Evolutionary conservation across 2,329 filamentous ascomycete genomes (phyloP), one percentile per base, ranked within the genome.

Genomic region (Claviceps quebecensis): DNA sequence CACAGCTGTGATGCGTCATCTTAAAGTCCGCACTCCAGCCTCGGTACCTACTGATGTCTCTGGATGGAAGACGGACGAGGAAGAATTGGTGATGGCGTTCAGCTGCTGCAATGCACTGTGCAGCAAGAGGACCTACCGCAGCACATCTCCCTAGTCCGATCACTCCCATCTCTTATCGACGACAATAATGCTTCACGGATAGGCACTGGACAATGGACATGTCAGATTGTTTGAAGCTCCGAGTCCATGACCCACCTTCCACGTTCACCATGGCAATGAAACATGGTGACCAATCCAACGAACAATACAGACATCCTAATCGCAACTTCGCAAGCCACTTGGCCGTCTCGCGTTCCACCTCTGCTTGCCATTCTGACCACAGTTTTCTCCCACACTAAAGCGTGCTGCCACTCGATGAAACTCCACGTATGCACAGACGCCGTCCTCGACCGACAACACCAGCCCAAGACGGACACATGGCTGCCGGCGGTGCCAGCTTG

Each of bases 401-500:
- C 9, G 26, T 29, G 22, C 40, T 14, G 19, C 17, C 23, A 19
- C 17, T 29, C 8, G 23, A 47, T 22, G 44, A 45, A 34, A 26
- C 26, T 36, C 44, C 29, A 29, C 4, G 19, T 14, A 23, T n/a
- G 23, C 43, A 26, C 43, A 45, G 43, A 19, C 43, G 43, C 16
- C 43, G 4, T 11, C 14, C 14, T 45, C 14, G 43, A 45, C 23
- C 43, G n/a, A 45, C 14, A 11, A 45, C 43, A 29, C 9, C 43
- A 29, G 26, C 26, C 26, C 26, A 9, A 1, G 43, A 16, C 43
- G 5, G n/a, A 40, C 19, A 39, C 29, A 23, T 45, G 41, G 41
- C 26, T 45, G 48, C 48, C 41, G 13, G 40, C 29, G 29, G 48
- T 45, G 41, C 48, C 40, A 50, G 14, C 47, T 34, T 45, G 47